Evolutionary conservation across 352 stramenopile genomes (phyloP).

Genomic region (Phytophthora rubi): DNA sequence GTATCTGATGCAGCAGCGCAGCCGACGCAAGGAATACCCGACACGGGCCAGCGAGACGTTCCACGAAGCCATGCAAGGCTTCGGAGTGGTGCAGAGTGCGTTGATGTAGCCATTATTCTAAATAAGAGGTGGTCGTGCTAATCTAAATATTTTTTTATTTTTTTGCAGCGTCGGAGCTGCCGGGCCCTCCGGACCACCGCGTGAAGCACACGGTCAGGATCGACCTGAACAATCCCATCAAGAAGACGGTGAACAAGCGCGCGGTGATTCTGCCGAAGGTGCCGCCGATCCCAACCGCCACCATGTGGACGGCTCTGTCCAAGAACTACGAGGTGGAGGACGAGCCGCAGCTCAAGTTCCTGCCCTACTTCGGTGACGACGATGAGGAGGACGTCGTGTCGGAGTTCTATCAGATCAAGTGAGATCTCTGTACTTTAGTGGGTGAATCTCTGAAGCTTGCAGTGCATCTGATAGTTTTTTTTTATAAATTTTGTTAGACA

Average conservation of each 20-base stretch:
- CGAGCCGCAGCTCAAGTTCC: slow-evolving; percentile 75
- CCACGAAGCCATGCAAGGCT: slow-evolving; percentile 52
- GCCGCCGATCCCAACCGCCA: slow-evolving; percentile 54
- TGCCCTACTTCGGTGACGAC: slow-evolving; percentile 82
- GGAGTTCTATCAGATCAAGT: slow-evolving; percentile 89
- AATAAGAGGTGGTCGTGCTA: neutral
- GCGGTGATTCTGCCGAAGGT: slow-evolving; percentile 61
- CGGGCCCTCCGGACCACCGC: slow-evolving; percentile 23
- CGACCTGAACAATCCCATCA: slow-evolving; percentile 31
- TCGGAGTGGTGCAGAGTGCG: slow-evolving; percentile 53
- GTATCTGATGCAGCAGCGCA: slow-evolving; percentile 37
- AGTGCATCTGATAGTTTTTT: neutral
- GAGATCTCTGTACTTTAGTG: slow-evolving; percentile 9
- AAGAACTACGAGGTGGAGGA: slow-evolving; percentile 90
- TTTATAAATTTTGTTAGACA: slow-evolving; percentile 36
- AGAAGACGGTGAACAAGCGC: slow-evolving; percentile 34
- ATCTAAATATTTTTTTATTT: slow-evolving; percentile 9
- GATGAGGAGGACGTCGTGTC: slow-evolving; percentile 86
- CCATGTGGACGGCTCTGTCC: slow-evolving; percentile 82
- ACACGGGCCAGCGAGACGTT: slow-evolving; percentile 28
- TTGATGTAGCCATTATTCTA: neutral
- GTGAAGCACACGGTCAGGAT: slow-evolving; percentile 37
- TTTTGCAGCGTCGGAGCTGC: slow-evolving; percentile 53
- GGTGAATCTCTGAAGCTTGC: neutral
- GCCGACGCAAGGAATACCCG: slow-evolving; percentile 37